phyloP scores from a whole-genome alignment of 2,329 filamentous ascomycete genomes.

The Botrytis tulipae region DNA sequence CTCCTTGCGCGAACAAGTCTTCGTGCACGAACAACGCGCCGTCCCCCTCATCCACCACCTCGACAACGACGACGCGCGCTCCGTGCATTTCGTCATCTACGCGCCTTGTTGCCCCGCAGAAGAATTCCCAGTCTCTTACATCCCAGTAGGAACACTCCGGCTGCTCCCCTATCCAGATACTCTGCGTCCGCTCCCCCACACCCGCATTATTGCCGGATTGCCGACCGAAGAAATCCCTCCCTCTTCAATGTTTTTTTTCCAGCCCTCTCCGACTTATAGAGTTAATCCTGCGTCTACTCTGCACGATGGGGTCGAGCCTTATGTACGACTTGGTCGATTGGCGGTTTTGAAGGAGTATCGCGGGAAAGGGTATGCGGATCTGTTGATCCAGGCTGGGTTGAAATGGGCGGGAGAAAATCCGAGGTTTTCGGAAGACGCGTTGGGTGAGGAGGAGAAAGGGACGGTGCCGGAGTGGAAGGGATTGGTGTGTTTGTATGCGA shows the following conservation, averaged over 20 bases:
- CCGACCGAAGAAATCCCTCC: not conserved
- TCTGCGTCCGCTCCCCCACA: not conserved
- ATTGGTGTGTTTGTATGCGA: conserved; percentile 76
- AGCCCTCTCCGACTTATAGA: conserved; percentile 23
- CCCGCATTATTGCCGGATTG: not conserved
- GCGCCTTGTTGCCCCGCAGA: not conserved
- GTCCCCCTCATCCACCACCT: conserved; percentile 2
- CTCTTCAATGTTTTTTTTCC: not conserved
- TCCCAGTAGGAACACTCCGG: conserved; percentile 3
- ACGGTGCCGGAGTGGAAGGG: conserved; percentile 65
- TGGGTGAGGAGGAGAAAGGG: conserved; percentile 40
- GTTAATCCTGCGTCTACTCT: conserved; percentile 44
- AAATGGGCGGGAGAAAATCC: conserved; percentile 67
- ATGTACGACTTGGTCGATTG: conserved; percentile 78
- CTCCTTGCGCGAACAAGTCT: conserved; percentile 16
- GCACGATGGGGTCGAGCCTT: conserved; percentile 66
- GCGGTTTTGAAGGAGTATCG: conserved; percentile 67
- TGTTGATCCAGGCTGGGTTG: conserved; percentile 66
- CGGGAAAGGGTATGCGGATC: conserved; percentile 60
- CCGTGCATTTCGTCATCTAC: conserved; percentile 15
- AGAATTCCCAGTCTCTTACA: not conserved
- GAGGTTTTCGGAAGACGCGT: conserved; percentile 44
- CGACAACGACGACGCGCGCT: conserved; percentile 17
- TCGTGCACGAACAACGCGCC: conserved; percentile 11
- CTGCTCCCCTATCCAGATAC: not conserved